Conservation (phyloP, 139 green algal species). For the Limnomonas spitsbergensis region DNA sequence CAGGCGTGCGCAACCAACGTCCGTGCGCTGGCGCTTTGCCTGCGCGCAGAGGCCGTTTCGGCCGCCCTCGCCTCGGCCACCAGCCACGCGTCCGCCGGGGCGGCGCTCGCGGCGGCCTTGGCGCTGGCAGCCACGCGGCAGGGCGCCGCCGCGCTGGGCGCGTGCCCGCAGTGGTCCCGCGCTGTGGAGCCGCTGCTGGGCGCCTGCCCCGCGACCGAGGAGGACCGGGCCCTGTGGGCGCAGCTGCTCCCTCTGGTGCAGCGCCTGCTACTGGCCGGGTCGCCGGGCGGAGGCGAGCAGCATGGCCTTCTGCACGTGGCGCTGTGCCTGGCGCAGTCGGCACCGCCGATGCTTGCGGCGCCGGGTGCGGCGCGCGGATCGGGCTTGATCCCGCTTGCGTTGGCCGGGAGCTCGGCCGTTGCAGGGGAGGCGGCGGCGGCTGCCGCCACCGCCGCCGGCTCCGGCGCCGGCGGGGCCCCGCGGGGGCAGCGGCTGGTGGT, state of each 20-base stretch:
- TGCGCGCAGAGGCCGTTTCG: background rate
- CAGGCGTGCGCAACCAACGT: slow-evolving; percentile 22
- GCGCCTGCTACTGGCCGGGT: slow-evolving; percentile 14
- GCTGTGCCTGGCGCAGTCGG: background rate
- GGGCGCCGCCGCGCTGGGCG: slow-evolving; percentile 14
- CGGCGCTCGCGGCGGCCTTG: background rate
- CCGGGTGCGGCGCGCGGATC: background rate
- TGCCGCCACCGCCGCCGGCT: background rate
- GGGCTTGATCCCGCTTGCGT: background rate
- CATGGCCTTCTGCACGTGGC: background rate
- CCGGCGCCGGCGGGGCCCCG: too few relatives aligned
- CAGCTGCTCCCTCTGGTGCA: slow-evolving; percentile 43
- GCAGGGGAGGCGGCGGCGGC: too few relatives aligned
- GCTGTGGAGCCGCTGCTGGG: slow-evolving; percentile 32
- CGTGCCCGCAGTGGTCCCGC: slow-evolving; percentile 1
- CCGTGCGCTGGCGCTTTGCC: background rate
- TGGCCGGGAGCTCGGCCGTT: background rate
- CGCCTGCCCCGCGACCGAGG: slow-evolving; percentile 29
- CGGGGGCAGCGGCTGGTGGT: background rate
- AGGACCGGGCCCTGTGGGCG: slow-evolving; percentile 49
- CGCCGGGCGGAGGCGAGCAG: background rate
- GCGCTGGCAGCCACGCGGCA: background rate
- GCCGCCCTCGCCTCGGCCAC: background rate
- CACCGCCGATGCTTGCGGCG: background rate
- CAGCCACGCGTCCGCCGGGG: background rate